Base-by-base conservation (phyloP, 305 asterid genomes). In the Ajuga reptans region DNA sequence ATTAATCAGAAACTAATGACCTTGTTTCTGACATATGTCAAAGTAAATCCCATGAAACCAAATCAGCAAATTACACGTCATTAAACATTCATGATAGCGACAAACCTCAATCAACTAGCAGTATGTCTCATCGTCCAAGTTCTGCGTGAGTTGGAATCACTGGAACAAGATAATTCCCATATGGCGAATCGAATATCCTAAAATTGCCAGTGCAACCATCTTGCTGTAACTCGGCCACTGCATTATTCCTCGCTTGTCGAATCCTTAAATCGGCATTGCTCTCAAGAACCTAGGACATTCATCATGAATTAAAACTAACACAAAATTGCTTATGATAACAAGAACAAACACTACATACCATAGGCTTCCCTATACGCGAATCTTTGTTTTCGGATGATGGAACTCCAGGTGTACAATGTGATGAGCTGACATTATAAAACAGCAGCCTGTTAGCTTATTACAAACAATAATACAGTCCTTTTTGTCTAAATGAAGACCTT, bases 121-220 rank as follows among this genome's bases (percentile, higher is more conserved):
- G 36, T 34, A 14, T 50, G 36, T 34, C 14, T 50, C 72, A 85
- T 55, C 71, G 78, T 9, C 81, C 83, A 36, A 87, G 84, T 16
- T 90, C 91, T 24, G 85, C 80, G 33, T 83, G 89, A 64, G 96
- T 84, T 73, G 93, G 96, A 78, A 85, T 75, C 11, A 88, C 93
- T 0, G 95, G 95, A 64, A 90, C 87, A 4, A 90, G 93, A 78
- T 77, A 90, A 79, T 90, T 90, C 60, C 91, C 95, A 77, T 58
- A 86, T 4, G 83, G 81, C 6, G 95, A 90, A 69, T 90, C 93
- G 4, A 90, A 86, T 47, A 86, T 66, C 72, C 76, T 84, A 29
- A 79, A 90, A 77, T 88, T 87, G 17, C 84, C 87, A 1, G 82
- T 82, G 80, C 84, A 82, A 60, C 86, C 80, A 14, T 87, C 95